Conservation (phyloP, 2,329 filamentous ascomycete genomes). For the Tolypocladium sp. region DNA sequence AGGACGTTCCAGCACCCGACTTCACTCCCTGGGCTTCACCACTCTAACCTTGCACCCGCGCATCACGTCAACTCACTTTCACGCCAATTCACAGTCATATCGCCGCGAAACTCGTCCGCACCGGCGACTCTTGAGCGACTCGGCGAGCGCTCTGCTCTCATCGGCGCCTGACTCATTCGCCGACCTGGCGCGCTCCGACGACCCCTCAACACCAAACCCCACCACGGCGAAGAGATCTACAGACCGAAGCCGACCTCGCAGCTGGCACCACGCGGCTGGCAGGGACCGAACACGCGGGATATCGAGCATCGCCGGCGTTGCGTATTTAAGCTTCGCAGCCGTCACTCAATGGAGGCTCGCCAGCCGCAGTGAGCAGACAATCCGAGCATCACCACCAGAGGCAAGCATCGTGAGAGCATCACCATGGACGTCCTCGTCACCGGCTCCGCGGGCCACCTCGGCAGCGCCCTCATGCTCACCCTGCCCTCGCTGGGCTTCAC, state of each 20-base stretch:
- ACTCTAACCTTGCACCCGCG: no score
- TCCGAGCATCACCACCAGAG: neutral
- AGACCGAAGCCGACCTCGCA: neutral
- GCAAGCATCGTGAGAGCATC: neutral
- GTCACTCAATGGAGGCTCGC: neutral
- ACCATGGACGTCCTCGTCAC: slow-evolving; percentile 30
- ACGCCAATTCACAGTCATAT: neutral
- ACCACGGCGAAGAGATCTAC: neutral
- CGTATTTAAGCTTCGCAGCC: neutral
- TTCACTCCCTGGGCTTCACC: no score
- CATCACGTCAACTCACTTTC: no score
- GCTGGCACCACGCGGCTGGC: neutral
- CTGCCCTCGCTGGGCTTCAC: slow-evolving; percentile 27
- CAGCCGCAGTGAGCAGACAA: neutral
- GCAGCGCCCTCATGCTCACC: slow-evolving; percentile 33
- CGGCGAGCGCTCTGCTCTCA: neutral
- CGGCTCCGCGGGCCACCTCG: slow-evolving; percentile 36
- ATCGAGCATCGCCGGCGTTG: neutral
- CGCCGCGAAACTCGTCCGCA: neutral
- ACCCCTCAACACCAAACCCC: neutral
- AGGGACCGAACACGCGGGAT: neutral
- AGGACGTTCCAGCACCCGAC: no score
- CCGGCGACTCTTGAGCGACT: neutral
- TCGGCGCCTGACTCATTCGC: neutral
- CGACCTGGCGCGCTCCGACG: neutral